Evolutionary conservation across 2,329 filamentous ascomycete species (phyloP), one percentile per base, ranked within the genome.

Genomic region (Hirsutella thompsonii): DNA sequence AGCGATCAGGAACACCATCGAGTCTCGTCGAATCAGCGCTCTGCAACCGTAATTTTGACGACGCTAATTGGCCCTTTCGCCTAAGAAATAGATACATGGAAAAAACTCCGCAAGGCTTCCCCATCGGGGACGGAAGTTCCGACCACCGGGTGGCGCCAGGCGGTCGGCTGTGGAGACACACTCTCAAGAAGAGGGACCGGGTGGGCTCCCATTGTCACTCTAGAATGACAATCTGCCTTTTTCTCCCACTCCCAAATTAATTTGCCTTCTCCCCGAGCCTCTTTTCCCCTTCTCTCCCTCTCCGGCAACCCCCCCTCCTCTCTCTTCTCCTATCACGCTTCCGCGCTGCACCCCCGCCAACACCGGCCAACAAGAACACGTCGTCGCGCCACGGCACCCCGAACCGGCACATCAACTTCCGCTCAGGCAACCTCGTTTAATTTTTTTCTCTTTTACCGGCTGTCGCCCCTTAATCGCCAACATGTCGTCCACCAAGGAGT

Each of bases 401-500:
- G 32, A 8, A 34, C 11, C 11, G 16, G 16, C 32, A 34, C 16
- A 18, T 8, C 14, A 14, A n/a, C 32, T 8, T 18, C 4, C 4
- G 13, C 30, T 9, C 32, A n/a, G 32, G 4, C 32, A 5, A 16
- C n/a, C 32, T 34, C 8, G 5, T 18, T 19, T 38, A 6, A 11
- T 20, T 8, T 32, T 29, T 23, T 14, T 26, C 23, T 10, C 16
- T 16, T 10, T n/a, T 28, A 0, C 28, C 26, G 8, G 6, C n/a
- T 40, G 23, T 42, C 41, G 28, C 47, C 46, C n/a, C 14, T 18
- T 8, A 8, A 9, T 28, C 37, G 45, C 42, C 51, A 55, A 54
- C 48, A 61, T 61, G 54, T 56, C 58, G n/a, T n/a, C n/a, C n/a
- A n/a, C n/a, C 44, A 50, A 59, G 49, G 69, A 76, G 57, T 76